Percentiles rank a stretch among this genome's conserved stretches.
phyloP scores from a whole-genome alignment of 164 flowering plant species.

The Tetrastigma voinierianum region DNA sequence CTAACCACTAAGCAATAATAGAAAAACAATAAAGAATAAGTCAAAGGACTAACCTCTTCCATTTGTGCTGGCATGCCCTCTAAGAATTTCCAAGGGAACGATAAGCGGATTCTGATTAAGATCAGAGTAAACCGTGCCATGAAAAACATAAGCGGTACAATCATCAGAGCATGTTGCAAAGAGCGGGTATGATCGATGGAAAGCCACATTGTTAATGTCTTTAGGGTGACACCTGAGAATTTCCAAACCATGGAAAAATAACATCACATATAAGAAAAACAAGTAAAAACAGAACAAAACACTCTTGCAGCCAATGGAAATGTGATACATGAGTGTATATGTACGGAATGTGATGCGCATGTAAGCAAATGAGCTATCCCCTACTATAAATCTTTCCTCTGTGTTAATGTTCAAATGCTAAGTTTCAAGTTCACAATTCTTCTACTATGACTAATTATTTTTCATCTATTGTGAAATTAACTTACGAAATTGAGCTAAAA shows the following conservation, averaged over 20 bases:
- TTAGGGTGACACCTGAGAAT: conserved; percentile 71
- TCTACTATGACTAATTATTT: too few species aligned
- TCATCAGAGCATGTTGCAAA: conserved; percentile 94
- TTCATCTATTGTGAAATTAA: not conserved
- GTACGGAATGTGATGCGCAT: too few species aligned
- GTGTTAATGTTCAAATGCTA: too few species aligned
- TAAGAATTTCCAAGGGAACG: conserved; percentile 82
- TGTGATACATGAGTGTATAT: not conserved
- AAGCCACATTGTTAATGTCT: conserved; percentile 83
- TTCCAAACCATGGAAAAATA: conserved; percentile 11
- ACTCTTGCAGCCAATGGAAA: not conserved
- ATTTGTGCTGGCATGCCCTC: conserved; percentile 69
- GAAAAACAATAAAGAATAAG: not conserved
- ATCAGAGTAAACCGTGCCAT: conserved; percentile 96
- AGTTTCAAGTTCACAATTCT: too few species aligned
- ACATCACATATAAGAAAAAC: not conserved
- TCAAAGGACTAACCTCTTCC: conserved; percentile 70
- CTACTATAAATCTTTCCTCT: too few species aligned
- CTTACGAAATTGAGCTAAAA: not conserved
- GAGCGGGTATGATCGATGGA: conserved; percentile 86
- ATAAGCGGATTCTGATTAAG: conserved; percentile 90
- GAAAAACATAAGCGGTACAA: conserved; percentile 82
- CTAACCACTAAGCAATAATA: too few species aligned
- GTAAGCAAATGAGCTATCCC: too few species aligned
- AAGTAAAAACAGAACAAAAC: not conserved